Percentiles rank a stretch among this genome's conserved stretches.
Conservation (phyloP, 2,329 filamentous ascomycete species). For the Ophiostoma australiae region DNA sequence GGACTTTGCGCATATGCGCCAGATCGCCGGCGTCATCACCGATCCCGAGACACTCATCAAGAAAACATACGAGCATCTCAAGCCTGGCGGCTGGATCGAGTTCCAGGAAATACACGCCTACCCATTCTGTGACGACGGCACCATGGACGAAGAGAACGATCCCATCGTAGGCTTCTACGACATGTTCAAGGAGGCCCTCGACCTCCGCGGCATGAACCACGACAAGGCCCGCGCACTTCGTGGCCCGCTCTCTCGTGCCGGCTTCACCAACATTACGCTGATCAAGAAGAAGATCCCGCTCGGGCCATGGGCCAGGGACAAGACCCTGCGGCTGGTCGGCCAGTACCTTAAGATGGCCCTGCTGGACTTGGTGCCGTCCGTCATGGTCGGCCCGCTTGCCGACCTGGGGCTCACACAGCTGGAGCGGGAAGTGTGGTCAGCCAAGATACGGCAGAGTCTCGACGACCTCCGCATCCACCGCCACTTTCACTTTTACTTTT, state of each 20-base stretch:
- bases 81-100: conserved; percentile 48
- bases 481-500: conserved; percentile 40
- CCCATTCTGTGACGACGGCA: conserved; percentile 41
- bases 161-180: conserved; percentile 35
- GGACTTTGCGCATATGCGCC: conserved; percentile 57
- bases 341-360: conserved; percentile 40
- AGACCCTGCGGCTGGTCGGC: conserved; percentile 39
- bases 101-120: conserved; percentile 41
- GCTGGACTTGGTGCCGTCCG: conserved; percentile 35
- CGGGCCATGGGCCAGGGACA: conserved; percentile 42
- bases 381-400: conserved; percentile 40
- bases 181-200: conserved; percentile 31
- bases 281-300: conserved; percentile 43
- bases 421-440: conserved; percentile 33
- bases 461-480: conserved; percentile 37
- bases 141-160: conserved; percentile 39
- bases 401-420: conserved; percentile 35
- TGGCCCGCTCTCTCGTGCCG: conserved; percentile 31
- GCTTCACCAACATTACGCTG: conserved; percentile 41
- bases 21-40: conserved; percentile 46
- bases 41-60: background rate
- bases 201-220: conserved; percentile 37
- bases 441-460: conserved; percentile 34
- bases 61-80: conserved; percentile 34
- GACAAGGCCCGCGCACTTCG: conserved; percentile 18